Conservation (phyloP, 2,329 filamentous ascomycete genomes). For the Pochonia chlamydosporia region DNA sequence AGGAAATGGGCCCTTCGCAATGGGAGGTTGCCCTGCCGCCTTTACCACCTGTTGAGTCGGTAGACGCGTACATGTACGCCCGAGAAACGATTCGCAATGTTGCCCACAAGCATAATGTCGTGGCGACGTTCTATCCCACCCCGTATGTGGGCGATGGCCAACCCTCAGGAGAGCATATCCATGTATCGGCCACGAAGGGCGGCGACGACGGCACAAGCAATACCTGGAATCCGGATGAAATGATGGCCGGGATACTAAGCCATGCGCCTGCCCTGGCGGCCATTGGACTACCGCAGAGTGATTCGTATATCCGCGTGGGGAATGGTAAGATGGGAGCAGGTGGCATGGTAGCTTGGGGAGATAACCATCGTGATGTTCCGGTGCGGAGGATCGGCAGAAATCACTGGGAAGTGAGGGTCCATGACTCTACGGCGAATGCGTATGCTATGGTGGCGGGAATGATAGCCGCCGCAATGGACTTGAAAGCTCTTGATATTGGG, state of each 20-base stretch:
- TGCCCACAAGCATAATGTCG: not conserved
- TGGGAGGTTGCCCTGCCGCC: slow-evolving; percentile 1
- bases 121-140: not conserved
- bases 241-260: not conserved
- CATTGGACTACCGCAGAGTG: not conserved
- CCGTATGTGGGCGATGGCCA: not conserved
- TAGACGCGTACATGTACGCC: slow-evolving; percentile 1
- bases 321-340: not conserved
- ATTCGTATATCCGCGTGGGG: slow-evolving; percentile 3
- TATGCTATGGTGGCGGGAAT: too few species aligned
- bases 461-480: too few species aligned
- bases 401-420: too few species aligned
- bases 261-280: not conserved
- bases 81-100: not conserved
- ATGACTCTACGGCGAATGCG: too few species aligned
- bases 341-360: too few species aligned
- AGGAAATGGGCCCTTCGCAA: not conserved
- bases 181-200: not conserved
- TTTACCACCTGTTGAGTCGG: not conserved
- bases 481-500: too few species aligned
- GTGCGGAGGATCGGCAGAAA: too few species aligned
- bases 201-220: slow-evolving; percentile 1
- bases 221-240: slow-evolving; percentile 1
- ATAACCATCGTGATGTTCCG: too few species aligned
- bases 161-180: slow-evolving; percentile 1